A percentile compares a stretch with the other conserved stretches of the same genome.
These are phyloP conservation scores for Acanthamoeba healyi DNA, from an alignment of 208 protist species.

Conservation along the genomic window DNA sequence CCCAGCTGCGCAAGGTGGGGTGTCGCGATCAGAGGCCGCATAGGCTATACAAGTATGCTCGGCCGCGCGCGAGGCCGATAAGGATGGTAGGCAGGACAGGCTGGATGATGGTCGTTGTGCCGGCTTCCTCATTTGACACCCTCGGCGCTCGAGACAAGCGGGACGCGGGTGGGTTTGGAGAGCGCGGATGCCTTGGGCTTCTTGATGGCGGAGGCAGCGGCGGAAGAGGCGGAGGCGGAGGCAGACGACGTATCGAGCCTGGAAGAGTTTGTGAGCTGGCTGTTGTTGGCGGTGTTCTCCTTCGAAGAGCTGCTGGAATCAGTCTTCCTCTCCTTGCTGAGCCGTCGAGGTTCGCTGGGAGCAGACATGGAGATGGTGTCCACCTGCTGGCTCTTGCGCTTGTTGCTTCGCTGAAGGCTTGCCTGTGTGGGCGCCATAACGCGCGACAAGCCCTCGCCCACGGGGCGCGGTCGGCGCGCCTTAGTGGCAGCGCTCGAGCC, in stretches of 20 bases:
- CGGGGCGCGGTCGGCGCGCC: neutral
- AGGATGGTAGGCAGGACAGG: too few species aligned
- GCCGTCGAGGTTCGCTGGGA: neutral
- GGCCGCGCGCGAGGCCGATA: too few species aligned
- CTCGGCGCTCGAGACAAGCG: neutral
- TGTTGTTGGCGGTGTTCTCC: slow-evolving; percentile 52
- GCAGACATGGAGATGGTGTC: slow-evolving; percentile 2
- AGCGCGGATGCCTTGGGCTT: neutral
- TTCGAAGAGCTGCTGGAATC: neutral
- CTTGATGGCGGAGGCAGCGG: neutral
- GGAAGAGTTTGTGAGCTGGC: neutral
- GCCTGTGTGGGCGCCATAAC: slow-evolving; percentile 37
- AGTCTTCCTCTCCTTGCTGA: slow-evolving; percentile 35
- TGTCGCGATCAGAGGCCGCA: neutral
- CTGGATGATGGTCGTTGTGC: too few species aligned
- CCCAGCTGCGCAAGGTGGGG: neutral
- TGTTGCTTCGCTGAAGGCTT: slow-evolving; percentile 43
- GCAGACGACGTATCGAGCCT: neutral
- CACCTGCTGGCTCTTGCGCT: slow-evolving; percentile 63
- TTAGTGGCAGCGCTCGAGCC: neutral
- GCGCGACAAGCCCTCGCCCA: neutral
- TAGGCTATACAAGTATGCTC: neutral
- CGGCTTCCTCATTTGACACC: neutral
- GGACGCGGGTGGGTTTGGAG: neutral
- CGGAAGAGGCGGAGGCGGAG: neutral